A percentile compares a stretch with the other conserved stretches of the same genome.
Evolutionary conservation across 768 basidiomycete species (phyloP).

Genomic region (Mycena alexandri): DNA sequence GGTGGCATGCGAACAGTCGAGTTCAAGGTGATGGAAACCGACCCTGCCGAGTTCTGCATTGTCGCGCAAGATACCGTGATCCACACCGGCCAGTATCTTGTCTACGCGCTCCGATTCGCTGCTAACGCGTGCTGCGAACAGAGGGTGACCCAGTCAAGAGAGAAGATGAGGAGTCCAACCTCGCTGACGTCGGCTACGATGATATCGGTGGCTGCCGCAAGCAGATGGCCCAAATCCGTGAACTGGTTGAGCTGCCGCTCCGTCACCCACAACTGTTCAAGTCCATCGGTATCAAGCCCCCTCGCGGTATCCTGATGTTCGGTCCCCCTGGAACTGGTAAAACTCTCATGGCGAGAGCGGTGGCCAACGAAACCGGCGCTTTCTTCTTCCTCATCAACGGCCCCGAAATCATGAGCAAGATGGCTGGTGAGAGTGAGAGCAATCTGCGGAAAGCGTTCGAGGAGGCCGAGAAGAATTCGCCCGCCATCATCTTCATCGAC

Average conservation of each 20-base stretch:
- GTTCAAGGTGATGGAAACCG: constrained; percentile 99
- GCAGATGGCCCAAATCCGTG: constrained; percentile 99
- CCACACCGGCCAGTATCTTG: constrained; percentile 73
- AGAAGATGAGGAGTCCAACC: constrained; percentile 97
- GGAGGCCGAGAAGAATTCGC: constrained; percentile 99
- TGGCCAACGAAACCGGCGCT: constrained; percentile 99
- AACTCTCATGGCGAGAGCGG: constrained; percentile 99
- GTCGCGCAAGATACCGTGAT: constrained; percentile 99
- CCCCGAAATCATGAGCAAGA: constrained; percentile 99
- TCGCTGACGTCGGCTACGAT: constrained; percentile 98
- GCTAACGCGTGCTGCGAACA: constrained; percentile 42
- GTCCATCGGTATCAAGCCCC: constrained; percentile 99
- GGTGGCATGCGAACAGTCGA: constrained; percentile 99
- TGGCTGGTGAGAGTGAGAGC: constrained; percentile 99
- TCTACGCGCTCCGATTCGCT: background rate
- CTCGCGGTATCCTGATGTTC: constrained; percentile 98
- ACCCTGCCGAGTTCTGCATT: constrained; percentile 98
- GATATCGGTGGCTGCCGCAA: constrained; percentile 99
- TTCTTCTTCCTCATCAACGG: constrained; percentile 99
- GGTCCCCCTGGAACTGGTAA: constrained; percentile 99
- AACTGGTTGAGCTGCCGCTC: constrained; percentile 97
- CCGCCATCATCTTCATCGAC: constrained; percentile 99
- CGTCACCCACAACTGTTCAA: constrained; percentile 99
- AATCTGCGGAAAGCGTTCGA: constrained; percentile 99
- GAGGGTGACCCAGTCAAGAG: constrained; percentile 99